Evolutionary conservation across 192 early-diverging fungal species (phyloP).

Genomic region (Tieghemiomyces parasiticus): DNA sequence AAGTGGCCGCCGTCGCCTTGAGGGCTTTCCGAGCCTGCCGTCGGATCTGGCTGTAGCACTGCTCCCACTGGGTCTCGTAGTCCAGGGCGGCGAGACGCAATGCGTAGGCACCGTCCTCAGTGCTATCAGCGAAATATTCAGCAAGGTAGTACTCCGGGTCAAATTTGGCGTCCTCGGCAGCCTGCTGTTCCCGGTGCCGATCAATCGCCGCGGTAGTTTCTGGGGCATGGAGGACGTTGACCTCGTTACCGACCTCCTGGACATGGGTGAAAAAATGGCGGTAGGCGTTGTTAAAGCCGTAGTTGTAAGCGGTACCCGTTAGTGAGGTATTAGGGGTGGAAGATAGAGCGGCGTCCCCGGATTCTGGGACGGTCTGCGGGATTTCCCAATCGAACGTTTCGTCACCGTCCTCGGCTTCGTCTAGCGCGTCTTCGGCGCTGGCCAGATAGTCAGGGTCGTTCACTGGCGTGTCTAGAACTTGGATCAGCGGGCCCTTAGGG

Average conservation of each 20-base stretch:
- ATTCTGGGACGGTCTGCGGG: slow-evolving; percentile 46
- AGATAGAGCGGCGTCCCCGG: too few species aligned
- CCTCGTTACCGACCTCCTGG: slow-evolving; percentile 53
- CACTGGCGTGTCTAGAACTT: slow-evolving; percentile 31
- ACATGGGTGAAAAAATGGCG: slow-evolving; percentile 59
- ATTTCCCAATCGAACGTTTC: slow-evolving; percentile 73
- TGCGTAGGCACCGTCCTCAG: neutral
- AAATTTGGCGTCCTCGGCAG: slow-evolving; percentile 71
- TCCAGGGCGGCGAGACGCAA: neutral
- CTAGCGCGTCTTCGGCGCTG: slow-evolving; percentile 16
- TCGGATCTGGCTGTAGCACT: neutral
- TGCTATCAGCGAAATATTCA: slow-evolving; percentile 11
- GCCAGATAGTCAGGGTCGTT: slow-evolving; percentile 24
- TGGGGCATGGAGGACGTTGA: slow-evolving; percentile 40
- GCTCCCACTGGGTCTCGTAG: neutral
- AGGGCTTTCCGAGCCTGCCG: too few species aligned
- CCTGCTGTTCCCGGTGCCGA: slow-evolving; percentile 43
- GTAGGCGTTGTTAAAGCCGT: slow-evolving; percentile 89
- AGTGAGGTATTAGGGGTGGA: slow-evolving; percentile 13
- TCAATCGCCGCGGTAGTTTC: slow-evolving; percentile 27
- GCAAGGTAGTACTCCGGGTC: slow-evolving; percentile 85
- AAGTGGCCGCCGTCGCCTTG: neutral
- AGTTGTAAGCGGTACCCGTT: slow-evolving; percentile 20
- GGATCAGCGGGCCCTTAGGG: slow-evolving; percentile 40
- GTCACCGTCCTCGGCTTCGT: slow-evolving; percentile 13